Evolutionary conservation across 768 basidiomycete species (phyloP).

Genomic region (Neoboletus brunneissimus): DNA sequence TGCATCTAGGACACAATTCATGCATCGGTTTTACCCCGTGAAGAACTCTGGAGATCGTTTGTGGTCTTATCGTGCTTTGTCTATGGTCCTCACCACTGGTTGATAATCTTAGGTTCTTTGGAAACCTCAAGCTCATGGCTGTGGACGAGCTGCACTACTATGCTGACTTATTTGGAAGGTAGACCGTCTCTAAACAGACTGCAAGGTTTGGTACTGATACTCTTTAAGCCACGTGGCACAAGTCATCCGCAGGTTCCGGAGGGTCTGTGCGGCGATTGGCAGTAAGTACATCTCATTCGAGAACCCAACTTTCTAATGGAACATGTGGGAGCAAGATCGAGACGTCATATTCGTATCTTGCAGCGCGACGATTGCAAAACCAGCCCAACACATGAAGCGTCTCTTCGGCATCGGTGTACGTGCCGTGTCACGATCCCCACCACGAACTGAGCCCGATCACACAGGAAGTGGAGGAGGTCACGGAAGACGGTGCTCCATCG

Average conservation of each 20-base stretch:
- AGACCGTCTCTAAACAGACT: neutral
- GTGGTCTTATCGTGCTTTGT: neutral
- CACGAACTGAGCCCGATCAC: neutral
- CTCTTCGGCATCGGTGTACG: slow-evolving; percentile 63
- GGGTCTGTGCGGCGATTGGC: slow-evolving; percentile 74
- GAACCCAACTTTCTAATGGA: neutral
- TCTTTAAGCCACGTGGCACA: slow-evolving; percentile 70
- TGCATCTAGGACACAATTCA: slow-evolving; percentile 74
- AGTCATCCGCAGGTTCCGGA: slow-evolving; percentile 70
- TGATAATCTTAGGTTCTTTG: slow-evolving; percentile 55
- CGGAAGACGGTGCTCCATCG: slow-evolving; percentile 78
- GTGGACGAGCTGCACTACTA: slow-evolving; percentile 91
- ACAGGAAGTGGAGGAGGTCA: slow-evolving; percentile 62
- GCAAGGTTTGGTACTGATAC: neutral
- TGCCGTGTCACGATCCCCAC: neutral
- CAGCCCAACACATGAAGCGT: slow-evolving; percentile 68
- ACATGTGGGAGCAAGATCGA: slow-evolving; percentile 38
- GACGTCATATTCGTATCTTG: slow-evolving; percentile 72
- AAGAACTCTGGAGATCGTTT: slow-evolving; percentile 78
- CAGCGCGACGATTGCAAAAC: slow-evolving; percentile 83
- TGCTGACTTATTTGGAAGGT: slow-evolving; percentile 78
- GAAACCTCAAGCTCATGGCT: slow-evolving; percentile 71
- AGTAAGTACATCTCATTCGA: slow-evolving; percentile 43
- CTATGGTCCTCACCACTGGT: slow-evolving; percentile 3
- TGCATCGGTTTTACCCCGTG: slow-evolving; percentile 78